These are phyloP conservation scores for Primulina eburnea DNA, from an alignment of 257 asterid genomes.

Conservation along the genomic window DNA sequence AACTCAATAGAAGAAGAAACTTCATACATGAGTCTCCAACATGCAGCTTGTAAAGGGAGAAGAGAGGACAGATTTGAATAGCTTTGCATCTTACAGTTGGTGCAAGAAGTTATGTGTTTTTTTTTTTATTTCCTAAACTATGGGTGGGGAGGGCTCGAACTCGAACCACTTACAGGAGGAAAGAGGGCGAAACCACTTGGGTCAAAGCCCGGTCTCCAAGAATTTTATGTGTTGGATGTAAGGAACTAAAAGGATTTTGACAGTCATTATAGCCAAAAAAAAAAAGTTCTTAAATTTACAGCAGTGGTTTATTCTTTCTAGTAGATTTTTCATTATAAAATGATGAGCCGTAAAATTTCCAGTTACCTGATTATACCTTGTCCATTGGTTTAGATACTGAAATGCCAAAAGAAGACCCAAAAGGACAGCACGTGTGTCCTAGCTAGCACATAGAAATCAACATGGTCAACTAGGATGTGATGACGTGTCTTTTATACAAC, in stretches of 20 bases:
- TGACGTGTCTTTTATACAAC: slow-evolving; percentile 4
- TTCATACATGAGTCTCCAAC: no score
- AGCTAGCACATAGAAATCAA: slow-evolving; percentile 40
- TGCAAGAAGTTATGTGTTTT: no score
- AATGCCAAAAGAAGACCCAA: slow-evolving; percentile 81
- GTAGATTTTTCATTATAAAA: neutral
- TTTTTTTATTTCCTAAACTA: no score
- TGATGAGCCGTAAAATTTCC: slow-evolving; percentile 18
- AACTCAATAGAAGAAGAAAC: no score
- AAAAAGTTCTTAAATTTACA: neutral
- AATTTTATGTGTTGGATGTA: neutral
- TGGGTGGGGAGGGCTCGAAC: no score
- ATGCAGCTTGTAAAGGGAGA: neutral
- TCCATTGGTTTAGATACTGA: slow-evolving; percentile 90
- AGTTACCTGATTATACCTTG: slow-evolving; percentile 88
- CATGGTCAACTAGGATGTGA: neutral
- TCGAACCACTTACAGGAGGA: no score
- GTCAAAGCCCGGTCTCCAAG: no score
- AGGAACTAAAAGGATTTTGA: neutral
- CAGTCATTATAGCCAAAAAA: neutral
- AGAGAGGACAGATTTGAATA: neutral
- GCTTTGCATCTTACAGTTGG: neutral
- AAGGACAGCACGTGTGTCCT: slow-evolving; percentile 98
- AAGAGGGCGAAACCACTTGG: no score
- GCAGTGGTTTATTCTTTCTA: slow-evolving; percentile 4